A percentile compares a stretch with the other conserved stretches of the same genome.
Evolutionary conservation across 1,139 yeast species (phyloP).

Genomic region (Zygoascus sp.): DNA sequence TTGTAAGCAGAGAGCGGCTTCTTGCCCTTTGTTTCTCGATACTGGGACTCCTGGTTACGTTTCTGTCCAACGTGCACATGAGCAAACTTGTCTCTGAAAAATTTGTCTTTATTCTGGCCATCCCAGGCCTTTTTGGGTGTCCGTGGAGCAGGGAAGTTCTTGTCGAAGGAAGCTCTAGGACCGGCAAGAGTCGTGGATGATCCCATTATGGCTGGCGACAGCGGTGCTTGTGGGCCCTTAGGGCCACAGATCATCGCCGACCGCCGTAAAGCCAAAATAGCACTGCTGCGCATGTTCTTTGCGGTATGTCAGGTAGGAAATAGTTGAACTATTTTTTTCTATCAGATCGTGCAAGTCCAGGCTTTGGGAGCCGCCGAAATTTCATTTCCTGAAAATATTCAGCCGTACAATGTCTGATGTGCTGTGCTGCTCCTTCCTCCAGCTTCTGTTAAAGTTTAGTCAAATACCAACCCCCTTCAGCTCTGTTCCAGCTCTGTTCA

Average conservation of each 20-base stretch:
- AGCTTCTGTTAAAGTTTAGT: too few species aligned
- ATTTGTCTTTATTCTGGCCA: slow-evolving; percentile 49
- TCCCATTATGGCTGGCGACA: slow-evolving; percentile 5
- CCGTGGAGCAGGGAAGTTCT: slow-evolving; percentile 39
- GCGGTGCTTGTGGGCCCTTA: slow-evolving; percentile 4
- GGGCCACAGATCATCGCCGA: background rate
- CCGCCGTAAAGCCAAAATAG: background rate
- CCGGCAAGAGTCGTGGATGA: slow-evolving; percentile 5
- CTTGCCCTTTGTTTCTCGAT: slow-evolving; percentile 11
- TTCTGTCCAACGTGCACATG: slow-evolving; percentile 52
- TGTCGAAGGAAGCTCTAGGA: slow-evolving; percentile 34
- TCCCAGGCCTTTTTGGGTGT: slow-evolving; percentile 55
- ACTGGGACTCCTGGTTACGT: slow-evolving; percentile 20
- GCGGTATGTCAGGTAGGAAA: background rate
- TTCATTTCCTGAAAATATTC: too few species aligned
- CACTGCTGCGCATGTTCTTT: slow-evolving; percentile 4
- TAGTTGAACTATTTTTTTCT: background rate
- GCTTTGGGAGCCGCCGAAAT: too few species aligned
- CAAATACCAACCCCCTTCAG: background rate
- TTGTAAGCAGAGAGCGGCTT: slow-evolving; percentile 13
- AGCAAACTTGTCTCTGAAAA: slow-evolving; percentile 52
- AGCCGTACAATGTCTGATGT: background rate
- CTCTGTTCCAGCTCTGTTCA: background rate
- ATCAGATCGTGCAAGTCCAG: too few species aligned
- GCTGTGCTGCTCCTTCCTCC: too few species aligned